Evolutionary conservation across 768 basidiomycete genomes (phyloP), one percentile per base, ranked within the genome.

Genomic region (Lyophyllum atratum): DNA sequence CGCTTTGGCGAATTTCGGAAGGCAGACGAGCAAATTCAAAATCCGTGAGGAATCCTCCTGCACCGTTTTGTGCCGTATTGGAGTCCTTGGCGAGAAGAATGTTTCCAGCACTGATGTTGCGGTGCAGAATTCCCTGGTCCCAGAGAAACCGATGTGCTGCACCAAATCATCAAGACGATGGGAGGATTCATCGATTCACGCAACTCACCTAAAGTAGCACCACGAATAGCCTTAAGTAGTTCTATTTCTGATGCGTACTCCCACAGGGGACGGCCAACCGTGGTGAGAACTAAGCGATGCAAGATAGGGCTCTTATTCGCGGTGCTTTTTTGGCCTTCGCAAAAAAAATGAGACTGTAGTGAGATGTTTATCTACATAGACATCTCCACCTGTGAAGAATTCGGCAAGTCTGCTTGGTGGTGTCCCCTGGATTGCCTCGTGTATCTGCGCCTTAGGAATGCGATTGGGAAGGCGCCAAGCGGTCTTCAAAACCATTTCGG

Each of bases 31-130:
- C 68, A 56, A 60, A 65, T 25, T 75, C 70, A 2, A 73, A 49
- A 49, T 73, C 73, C n/a, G 62, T 72, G 46, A 74, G 19, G 39
- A 70, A 74, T 1, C 70, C 72, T 42, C 52, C 52, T 17, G 52
- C 56, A 12, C 17, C 40, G n/a, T 22, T 50, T 26, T 48, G 22
- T 17, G 43, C 11, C 15, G 17, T 15, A n/a, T 42, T 42, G 43
- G 29, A 28, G 49, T 44, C 22, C 37, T 21, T 31, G 2, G 60
- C 59, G 34, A 75, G 68, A 14, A 74, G 64, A 3, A 75, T 64
- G 11, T 31, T n/a, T n/a, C n/a, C n/a, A n/a, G n/a, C n/a, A n/a
- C n/a, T n/a, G n/a, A n/a, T n/a, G n/a, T n/a, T n/a, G 29, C 29
- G 29, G 29, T 31, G 29, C 6, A 31, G 29, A 11, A 47, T 72